phyloP scores from a whole-genome alignment of 441 rosid species.

The Pelargonium cotyledonis region DNA sequence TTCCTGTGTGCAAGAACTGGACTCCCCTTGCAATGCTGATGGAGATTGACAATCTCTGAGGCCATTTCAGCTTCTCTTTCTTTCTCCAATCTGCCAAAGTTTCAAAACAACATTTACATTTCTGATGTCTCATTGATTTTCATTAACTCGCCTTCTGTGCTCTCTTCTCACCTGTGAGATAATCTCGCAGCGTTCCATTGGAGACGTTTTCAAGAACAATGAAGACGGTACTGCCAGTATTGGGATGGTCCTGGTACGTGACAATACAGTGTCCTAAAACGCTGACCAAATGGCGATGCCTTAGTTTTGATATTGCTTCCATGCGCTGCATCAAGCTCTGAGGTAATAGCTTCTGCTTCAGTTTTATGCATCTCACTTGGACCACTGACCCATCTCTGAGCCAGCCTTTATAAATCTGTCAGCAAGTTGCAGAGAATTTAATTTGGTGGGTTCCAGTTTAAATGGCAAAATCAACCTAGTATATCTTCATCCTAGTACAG shows the following conservation, averaged over 20 bases:
- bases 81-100: conserved; percentile 53
- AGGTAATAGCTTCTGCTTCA: conserved; percentile 59
- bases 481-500: not conserved
- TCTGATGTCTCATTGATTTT: not conserved
- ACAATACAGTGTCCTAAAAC: conserved; percentile 83
- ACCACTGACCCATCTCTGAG: conserved; percentile 61
- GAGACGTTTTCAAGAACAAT: conserved; percentile 61
- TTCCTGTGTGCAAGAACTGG: conserved; percentile 84
- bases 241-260: conserved; percentile 62
- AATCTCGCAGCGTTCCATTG: conserved; percentile 57
- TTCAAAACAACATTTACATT: not conserved
- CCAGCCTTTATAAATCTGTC: conserved; percentile 65
- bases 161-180: conserved; percentile 48
- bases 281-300: conserved; percentile 78
- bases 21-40: conserved; percentile 80
- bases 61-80: conserved; percentile 82
- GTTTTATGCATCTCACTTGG: conserved; percentile 57
- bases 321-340: conserved; percentile 60
- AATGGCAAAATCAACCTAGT: not conserved
- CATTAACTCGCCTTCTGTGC: not conserved
- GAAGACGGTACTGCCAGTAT: conserved; percentile 42
- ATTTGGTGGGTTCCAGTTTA: not conserved
- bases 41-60: conserved; percentile 72
- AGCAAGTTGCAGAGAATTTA: not conserved
- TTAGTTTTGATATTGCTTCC: conserved; percentile 73